Evolutionary conservation across 164 flowering plant species (phyloP), one percentile per base, ranked within the genome.

Genomic region (grape (Vitis vinifera)): DNA sequence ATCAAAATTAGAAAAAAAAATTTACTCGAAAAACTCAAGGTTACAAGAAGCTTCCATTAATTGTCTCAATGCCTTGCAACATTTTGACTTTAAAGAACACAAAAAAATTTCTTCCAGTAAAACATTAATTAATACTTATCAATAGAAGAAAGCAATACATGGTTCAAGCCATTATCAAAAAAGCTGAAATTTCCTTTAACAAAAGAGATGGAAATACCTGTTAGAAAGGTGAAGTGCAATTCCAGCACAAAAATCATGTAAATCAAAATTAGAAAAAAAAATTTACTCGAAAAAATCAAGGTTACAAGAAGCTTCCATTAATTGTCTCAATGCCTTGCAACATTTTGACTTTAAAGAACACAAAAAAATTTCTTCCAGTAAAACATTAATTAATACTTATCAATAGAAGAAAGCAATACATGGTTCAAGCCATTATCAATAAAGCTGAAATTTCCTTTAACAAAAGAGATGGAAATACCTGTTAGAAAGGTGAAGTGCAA

Each of bases 181-280:
- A 37, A 37, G 1, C 44, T 37, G 44, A 37, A 37, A 37, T 37
- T 37, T 4, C 27, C 44, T 37, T 37, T 37, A 55, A 53, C 8
- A 19, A 63, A 37, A 62, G 53, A 10, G n/a, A 53, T 17, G 19
- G 50, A 67, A 72, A 14, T 82, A 91, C 95, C 97, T 89, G 93
- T 2, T 53, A 53, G 56, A 53, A 13, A 10, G n/a, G 17, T 53
- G 56, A n/a, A 53, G 3, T 6, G 2, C 56, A 10, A 5, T 53
- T 53, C 7, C n/a, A 53, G 14, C 56, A 53, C 5, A 53, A 5
- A 53, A 53, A 53, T 53, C 56, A 53, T 53, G 56, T 53, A 14
- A 53, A 53, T 10, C 56, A 53, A 53, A 13, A 11, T 53, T 13
- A 53, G n/a, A 11, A 53, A 10, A 53, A 15, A 53, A 11, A 53